Conservation (phyloP, 2,329 filamentous ascomycete species). For the Xylaria sp. region DNA sequence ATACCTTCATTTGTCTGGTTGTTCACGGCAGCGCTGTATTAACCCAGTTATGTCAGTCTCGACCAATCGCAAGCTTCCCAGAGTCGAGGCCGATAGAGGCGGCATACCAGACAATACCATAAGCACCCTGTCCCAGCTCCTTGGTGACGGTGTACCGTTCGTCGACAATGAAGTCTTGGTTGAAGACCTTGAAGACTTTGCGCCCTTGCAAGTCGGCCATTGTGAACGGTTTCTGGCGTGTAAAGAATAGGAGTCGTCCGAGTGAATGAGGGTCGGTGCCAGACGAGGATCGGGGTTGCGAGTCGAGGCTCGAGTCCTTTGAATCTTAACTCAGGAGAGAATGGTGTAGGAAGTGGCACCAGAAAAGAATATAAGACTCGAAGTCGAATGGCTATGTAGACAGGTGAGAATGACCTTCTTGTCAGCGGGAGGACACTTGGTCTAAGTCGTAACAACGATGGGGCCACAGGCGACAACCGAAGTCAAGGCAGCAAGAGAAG, state of each 20-base stretch:
- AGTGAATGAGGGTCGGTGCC: background rate
- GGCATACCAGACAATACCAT: constrained; percentile 93
- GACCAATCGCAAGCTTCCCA: background rate
- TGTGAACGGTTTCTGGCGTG: constrained; percentile 1
- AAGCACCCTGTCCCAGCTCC: constrained; percentile 95
- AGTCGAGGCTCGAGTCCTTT: constrained; percentile 1
- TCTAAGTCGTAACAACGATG: constrained; percentile 1
- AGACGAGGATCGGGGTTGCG: background rate
- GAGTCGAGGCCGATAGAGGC: background rate
- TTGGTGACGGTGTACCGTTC: constrained; percentile 98
- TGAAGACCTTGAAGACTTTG: constrained; percentile 99
- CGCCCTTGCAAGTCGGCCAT: constrained; percentile 35
- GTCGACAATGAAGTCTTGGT: constrained; percentile 98
- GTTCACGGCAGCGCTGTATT: constrained; percentile 79
- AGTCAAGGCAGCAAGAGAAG: constrained; percentile 1
- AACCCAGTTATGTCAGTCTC: constrained; percentile 6
- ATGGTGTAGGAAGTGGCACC: background rate
- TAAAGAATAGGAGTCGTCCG: background rate
- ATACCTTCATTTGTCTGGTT: constrained; percentile 86
- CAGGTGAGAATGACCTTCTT: constrained; percentile 1
- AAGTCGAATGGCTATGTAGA: background rate
- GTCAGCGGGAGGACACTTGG: background rate
- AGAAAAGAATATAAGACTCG: background rate
- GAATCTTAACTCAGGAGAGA: background rate
- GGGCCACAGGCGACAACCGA: constrained; percentile 3